These are phyloP conservation scores for Backusella liffmaniae DNA, from an alignment of 192 early-diverging fungal species.

Conservation along the genomic window DNA sequence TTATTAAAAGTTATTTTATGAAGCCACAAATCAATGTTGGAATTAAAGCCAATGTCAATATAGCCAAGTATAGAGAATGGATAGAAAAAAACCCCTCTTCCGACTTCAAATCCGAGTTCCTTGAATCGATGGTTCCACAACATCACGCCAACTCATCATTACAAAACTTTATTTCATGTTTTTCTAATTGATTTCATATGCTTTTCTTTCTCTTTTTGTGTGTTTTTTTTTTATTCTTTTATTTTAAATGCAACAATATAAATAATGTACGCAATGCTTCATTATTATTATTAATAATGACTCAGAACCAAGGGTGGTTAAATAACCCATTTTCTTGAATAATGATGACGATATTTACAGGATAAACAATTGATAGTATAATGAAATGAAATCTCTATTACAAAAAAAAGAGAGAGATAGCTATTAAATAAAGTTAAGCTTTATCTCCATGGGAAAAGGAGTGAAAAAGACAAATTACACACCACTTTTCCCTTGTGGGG, in stretches of 20 bases:
- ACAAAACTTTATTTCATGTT: neutral
- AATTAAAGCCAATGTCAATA: neutral
- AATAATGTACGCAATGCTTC: neutral
- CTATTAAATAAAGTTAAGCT: neutral
- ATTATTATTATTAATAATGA: neutral
- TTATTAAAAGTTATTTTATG: neutral
- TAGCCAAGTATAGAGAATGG: neutral
- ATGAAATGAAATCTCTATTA: neutral
- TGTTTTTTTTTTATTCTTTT: neutral
- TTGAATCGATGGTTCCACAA: neutral
- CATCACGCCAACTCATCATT: neutral
- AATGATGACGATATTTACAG: neutral
- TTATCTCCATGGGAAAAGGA: slow-evolving; percentile 5
- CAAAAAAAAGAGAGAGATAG: neutral
- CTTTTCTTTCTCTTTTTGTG: neutral
- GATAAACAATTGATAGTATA: neutral
- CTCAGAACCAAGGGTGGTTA: neutral
- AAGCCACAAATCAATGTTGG: neutral
- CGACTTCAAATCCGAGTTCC: neutral
- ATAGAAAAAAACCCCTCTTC: neutral
- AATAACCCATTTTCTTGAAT: neutral
- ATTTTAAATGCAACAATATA: neutral
- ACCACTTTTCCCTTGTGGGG: neutral
- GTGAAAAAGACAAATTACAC: neutral
- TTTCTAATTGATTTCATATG: neutral